Base-by-base conservation (phyloP, 148 eudicot species). In the Nyssa sinensis region DNA sequence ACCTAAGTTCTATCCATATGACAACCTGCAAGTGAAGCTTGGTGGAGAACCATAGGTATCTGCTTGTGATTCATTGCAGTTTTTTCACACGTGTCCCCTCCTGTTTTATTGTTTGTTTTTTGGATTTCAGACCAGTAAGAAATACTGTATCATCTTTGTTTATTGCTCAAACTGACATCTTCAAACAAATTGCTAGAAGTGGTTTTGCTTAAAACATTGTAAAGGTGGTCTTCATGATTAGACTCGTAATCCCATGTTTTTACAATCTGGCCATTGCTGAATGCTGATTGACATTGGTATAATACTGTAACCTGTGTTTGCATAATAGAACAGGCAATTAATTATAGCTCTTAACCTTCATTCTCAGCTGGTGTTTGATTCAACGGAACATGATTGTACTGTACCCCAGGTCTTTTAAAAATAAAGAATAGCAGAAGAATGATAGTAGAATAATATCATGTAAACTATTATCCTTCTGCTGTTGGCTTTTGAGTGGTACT, bases 1-100 rank as follows among this genome's bases (percentile, higher is more conserved):
- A 24, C 97, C 97, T 39, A 89, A 92, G 81, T 90, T 92, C 25
- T 90, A 71, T 78, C 97, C 97, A 47, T 90, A 92, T 63, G 97
- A 92, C 87, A 92, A 89, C 68, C 84, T 92, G 62, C 85, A 90
- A 82, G 92, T 81, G 80, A 92, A 92, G 79, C 94, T 92, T 67
- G 97, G 97, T 7, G 94, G 84, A 74, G 97, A 89, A 66, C 92
- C 94, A 53, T 87, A 82, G 78, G 67, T 14, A 37, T 35, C 25
- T 79, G 35, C 34, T 5, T 66, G 29, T 33, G 3, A 39, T 37
- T 39, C 8, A 41, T 19, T 5, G 29, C 58, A 41, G 68, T 62
- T 0, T 8, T 60, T 62, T n/a, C 21, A 19, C 7, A 19, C 7
- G 17, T 34, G 24, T 59, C 23, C 14, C 61, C 58, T 34, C 58